A percentile compares a stretch with the other conserved stretches of the same genome.
Evolutionary conservation across 345 rosid species (phyloP).

Genomic region (Hibiscus trionum): DNA sequence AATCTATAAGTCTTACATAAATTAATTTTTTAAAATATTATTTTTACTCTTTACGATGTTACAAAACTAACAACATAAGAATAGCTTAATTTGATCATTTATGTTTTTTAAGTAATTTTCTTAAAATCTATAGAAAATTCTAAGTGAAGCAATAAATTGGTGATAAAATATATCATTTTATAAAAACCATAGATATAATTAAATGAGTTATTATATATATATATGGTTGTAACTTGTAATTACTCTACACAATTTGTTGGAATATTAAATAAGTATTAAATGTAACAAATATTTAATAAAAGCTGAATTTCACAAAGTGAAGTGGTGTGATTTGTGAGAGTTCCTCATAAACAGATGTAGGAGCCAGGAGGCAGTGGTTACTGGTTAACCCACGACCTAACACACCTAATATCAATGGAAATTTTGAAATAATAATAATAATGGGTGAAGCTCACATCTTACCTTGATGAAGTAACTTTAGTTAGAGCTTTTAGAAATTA

Average conservation of each 20-base stretch:
- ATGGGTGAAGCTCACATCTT: background rate
- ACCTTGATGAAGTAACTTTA: slow-evolving; percentile 12
- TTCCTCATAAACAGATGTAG: background rate
- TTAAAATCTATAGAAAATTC: background rate
- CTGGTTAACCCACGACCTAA: slow-evolving; percentile 18
- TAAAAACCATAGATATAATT: background rate
- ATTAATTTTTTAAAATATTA: background rate
- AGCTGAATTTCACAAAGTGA: background rate
- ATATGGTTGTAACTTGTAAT: too few species aligned
- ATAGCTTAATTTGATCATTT: background rate
- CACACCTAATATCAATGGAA: slow-evolving; percentile 18
- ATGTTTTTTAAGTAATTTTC: background rate
- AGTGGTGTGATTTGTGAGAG: slow-evolving; percentile 3
- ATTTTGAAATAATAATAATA: too few species aligned
- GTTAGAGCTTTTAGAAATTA: background rate
- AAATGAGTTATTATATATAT: too few species aligned
- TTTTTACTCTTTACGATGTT: background rate
- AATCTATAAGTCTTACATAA: background rate
- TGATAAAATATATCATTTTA: background rate
- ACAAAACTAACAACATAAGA: background rate
- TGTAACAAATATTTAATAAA: too few species aligned
- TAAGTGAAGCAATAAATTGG: background rate
- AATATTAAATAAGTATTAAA: too few species aligned
- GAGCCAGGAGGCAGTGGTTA: background rate
- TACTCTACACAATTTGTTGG: too few species aligned